These are phyloP conservation scores for Dothideomycetidae sp. DNA, from an alignment of 2,329 filamentous ascomycete species.

Conservation along the genomic window DNA sequence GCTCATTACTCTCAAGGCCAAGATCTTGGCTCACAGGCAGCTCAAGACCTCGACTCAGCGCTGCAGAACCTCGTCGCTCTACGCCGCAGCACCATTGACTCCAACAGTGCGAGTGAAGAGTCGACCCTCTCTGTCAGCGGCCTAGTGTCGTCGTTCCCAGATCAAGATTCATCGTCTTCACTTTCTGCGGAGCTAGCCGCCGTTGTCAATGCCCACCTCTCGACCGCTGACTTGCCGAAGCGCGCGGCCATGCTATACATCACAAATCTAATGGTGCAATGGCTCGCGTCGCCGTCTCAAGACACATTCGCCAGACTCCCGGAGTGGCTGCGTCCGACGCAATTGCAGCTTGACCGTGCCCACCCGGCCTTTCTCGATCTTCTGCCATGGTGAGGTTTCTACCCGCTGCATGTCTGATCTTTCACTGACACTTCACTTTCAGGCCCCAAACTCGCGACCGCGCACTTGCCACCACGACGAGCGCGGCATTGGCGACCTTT, in stretches of 20 bases:
- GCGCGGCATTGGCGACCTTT: constrained; percentile 74
- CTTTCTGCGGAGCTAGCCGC: background rate
- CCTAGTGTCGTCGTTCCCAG: constrained; percentile 40
- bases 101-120: constrained; percentile 58
- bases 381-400: constrained; percentile 65
- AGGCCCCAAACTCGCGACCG: constrained; percentile 61
- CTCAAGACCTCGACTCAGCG: constrained; percentile 7
- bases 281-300: constrained; percentile 65
- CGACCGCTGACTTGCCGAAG: constrained; percentile 53
- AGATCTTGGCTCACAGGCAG: too few species aligned
- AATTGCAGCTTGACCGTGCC: constrained; percentile 51
- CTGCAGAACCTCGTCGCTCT: constrained; percentile 21
- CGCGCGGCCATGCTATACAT: constrained; percentile 67
- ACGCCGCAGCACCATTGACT: constrained; percentile 48
- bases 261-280: constrained; percentile 75
- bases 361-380: constrained; percentile 78
- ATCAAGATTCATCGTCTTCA: constrained; percentile 31
- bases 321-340: constrained; percentile 55
- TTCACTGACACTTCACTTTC: too few species aligned
- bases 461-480: constrained; percentile 44
- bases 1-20: constrained; percentile 2
- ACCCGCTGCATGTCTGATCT: too few species aligned
- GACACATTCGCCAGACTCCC: constrained; percentile 71
- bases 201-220: constrained; percentile 29
- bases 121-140: constrained; percentile 67